phyloP scores from a whole-genome alignment of 257 asterid genomes.

The Oldenlandia corymbosa region DNA sequence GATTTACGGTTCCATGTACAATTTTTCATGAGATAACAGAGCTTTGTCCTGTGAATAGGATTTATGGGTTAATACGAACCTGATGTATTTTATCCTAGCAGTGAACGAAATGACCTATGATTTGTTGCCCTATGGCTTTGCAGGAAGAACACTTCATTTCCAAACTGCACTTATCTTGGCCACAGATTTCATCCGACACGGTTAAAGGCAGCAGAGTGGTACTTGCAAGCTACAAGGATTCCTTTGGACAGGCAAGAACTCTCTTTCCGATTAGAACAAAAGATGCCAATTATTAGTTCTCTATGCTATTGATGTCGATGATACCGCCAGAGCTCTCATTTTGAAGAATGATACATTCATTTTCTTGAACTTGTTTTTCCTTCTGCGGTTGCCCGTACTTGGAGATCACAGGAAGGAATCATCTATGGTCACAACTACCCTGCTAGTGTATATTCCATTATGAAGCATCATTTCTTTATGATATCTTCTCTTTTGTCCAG shows the following conservation, averaged over 20 bases:
- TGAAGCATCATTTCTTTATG: no score
- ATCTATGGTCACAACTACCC: neutral
- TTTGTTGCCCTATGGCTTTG: neutral
- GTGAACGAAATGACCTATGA: neutral
- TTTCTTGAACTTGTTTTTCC: neutral
- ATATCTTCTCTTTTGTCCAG: neutral
- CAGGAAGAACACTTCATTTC: conserved; percentile 22
- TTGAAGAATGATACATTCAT: neutral
- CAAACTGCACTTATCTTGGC: conserved; percentile 22
- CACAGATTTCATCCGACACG: conserved; percentile 15
- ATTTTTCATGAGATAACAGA: neutral
- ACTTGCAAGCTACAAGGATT: conserved; percentile 25
- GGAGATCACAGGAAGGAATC: neutral
- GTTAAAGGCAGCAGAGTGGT: conserved; percentile 17
- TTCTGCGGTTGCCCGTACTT: neutral
- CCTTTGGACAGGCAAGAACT: conserved; percentile 14
- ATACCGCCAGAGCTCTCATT: neutral
- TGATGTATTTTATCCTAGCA: neutral
- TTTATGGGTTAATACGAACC: neutral
- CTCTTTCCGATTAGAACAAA: neutral
- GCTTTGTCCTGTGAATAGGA: neutral
- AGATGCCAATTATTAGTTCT: neutral
- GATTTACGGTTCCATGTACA: neutral
- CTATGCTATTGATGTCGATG: neutral
- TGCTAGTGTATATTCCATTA: neutral